Evolutionary conservation across 352 stramenopile species (phyloP).

Genomic region (Phytophthora citricola): DNA sequence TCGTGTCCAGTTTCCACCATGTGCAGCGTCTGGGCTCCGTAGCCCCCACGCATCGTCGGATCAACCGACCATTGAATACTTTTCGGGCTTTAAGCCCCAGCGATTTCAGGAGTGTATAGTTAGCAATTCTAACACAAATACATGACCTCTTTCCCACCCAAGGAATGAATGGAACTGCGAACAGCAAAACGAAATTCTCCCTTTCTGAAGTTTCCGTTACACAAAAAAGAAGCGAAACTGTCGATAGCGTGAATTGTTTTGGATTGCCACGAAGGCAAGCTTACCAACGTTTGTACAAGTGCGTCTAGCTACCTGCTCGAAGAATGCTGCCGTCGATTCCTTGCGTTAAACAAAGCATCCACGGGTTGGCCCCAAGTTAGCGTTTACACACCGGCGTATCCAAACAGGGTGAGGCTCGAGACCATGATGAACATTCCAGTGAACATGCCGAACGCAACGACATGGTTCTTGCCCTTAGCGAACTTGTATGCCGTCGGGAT

Average conservation of each 20-base stretch:
- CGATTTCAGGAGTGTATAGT: too few species aligned
- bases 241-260: neutral
- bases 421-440: constrained; percentile 90
- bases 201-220: neutral
- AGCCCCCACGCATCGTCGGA: too few species aligned
- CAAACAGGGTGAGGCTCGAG: constrained; percentile 90
- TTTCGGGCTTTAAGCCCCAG: too few species aligned
- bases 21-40: too few species aligned
- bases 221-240: neutral
- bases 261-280: too few species aligned
- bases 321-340: neutral
- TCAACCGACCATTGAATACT: too few species aligned
- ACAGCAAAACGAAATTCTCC: neutral
- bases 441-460: constrained; percentile 85
- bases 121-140: too few species aligned
- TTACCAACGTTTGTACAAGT: neutral
- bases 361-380: neutral
- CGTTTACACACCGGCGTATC: constrained; percentile 57
- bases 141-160: too few species aligned
- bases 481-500: constrained; percentile 92
- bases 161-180: neutral
- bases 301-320: neutral
- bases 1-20: too few species aligned
- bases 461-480: constrained; percentile 71
- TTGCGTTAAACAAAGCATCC: neutral